Evolutionary conservation across 73 alveolate genomes (phyloP).

Genomic region (Paramecium tetraurelia): DNA sequence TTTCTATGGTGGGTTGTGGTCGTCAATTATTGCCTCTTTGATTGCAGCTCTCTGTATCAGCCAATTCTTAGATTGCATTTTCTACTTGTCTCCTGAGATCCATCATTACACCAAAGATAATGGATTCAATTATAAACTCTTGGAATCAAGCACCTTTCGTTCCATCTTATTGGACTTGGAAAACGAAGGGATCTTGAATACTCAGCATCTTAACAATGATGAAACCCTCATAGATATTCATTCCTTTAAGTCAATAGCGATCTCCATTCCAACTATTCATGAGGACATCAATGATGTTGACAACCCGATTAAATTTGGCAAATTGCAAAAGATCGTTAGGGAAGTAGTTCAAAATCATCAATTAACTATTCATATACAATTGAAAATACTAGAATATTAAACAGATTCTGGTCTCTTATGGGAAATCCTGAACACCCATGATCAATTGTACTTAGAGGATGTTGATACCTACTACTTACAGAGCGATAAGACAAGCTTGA

Average conservation of each 20-base stretch:
- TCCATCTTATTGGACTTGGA: neutral
- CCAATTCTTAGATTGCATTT: neutral
- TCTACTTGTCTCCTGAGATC: neutral
- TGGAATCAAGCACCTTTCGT: neutral
- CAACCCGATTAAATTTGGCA: neutral
- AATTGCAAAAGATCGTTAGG: neutral
- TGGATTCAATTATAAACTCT: neutral
- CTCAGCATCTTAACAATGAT: neutral
- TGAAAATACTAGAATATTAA: neutral
- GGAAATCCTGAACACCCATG: neutral
- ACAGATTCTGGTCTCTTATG: neutral
- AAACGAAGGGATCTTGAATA: neutral
- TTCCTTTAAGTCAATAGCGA: neutral
- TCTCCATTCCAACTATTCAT: neutral
- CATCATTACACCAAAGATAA: neutral
- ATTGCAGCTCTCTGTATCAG: neutral
- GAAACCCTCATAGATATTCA: neutral
- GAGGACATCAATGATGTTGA: neutral
- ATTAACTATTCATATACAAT: neutral
- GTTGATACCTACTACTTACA: neutral
- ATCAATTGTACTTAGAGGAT: neutral
- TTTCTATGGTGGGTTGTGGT: neutral
- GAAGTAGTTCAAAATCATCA: neutral
- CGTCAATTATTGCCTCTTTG: neutral
- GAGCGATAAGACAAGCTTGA: neutral